Base-by-base conservation (phyloP, 495 filamentous ascomycete genomes). In the Aspergillus homomorphus region DNA sequence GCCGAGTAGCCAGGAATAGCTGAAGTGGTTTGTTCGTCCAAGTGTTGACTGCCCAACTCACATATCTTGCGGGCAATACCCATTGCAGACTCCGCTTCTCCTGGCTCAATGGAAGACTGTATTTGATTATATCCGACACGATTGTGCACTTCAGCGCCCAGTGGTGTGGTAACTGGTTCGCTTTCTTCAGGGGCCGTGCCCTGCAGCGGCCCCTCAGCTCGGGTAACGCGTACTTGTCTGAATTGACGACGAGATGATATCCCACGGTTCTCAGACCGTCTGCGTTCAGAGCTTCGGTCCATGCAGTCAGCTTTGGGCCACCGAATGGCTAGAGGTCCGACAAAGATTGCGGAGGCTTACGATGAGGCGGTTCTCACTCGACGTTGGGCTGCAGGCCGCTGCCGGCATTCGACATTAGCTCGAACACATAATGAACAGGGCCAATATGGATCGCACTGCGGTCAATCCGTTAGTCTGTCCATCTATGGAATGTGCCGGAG, bases 1-100 rank as follows among this genome's bases (percentile, higher is more conserved):
- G 56, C 62, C 14, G 49, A 55, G 22, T 69, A 67, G 1, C 69
- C 69, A n/a, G 69, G 69, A 21, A 72, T 72, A n/a, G 69, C 69
- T 15, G 59, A 68, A 12, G 69, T 69, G 18, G 63, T 61, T 22
- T 60, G 65, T 33, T 66, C 65, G 38, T 66, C 64, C 4, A 68
- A 57, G 28, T 58, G 64, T 18, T 66, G 64, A 21, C 59, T 62
- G 21, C 57, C 61, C 18, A 68, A 57, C 45, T 62, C 62, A 59
- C 58, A 65, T 8, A 67, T 67, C 48, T 65, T 66, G 20, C 57
- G 61, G 28, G 66, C 62, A 44, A 71, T 66, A 15, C 69, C 69
- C 48, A 69, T 57, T 0, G 66, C 62, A 1, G 66, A 71, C 46
- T 66, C 62, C 7, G 61, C 66, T 43, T 67, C 66, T 10, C 61